A percentile compares a stretch with the other conserved stretches of the same genome.
phyloP scores from a whole-genome alignment of 352 stramenopile genomes.

The Phytophthora fragariaefolia region DNA sequence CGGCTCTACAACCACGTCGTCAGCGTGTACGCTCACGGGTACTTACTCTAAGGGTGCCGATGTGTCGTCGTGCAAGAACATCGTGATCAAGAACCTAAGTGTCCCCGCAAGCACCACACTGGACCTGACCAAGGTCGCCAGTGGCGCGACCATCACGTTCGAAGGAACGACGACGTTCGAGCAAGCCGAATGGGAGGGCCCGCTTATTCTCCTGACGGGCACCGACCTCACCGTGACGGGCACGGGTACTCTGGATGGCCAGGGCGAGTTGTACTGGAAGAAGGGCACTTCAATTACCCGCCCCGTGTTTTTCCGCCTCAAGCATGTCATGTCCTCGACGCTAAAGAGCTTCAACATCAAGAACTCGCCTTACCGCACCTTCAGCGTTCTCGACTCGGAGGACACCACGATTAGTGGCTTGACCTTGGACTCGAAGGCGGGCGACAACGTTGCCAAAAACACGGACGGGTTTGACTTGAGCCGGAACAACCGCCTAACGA shows the following conservation, averaged over 20 bases:
- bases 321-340: slow-evolving; percentile 33
- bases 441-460: slow-evolving; percentile 33
- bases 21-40: slow-evolving; percentile 28
- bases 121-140: slow-evolving; percentile 40
- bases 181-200: slow-evolving; percentile 40
- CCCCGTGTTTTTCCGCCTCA: slow-evolving; percentile 42
- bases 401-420: slow-evolving; percentile 32
- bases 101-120: slow-evolving; percentile 43
- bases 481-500: slow-evolving; percentile 35
- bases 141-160: slow-evolving; percentile 43
- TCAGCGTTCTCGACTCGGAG: slow-evolving; percentile 42
- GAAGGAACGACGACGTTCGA: slow-evolving; percentile 47
- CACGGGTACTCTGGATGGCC: slow-evolving; percentile 34
- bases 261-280: slow-evolving; percentile 40
- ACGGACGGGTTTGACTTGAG: slow-evolving; percentile 42
- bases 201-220: slow-evolving; percentile 38
- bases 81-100: slow-evolving; percentile 42
- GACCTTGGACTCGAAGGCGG: slow-evolving; percentile 31
- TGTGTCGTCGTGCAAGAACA: slow-evolving; percentile 38
- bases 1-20: slow-evolving; percentile 10
- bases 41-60: slow-evolving; percentile 38
- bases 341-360: slow-evolving; percentile 51
- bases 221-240: slow-evolving; percentile 33
- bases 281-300: slow-evolving; percentile 35
- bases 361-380: slow-evolving; percentile 51